phyloP scores from a whole-genome alignment of 495 filamentous ascomycete species.

The Apodospora peruviana region DNA sequence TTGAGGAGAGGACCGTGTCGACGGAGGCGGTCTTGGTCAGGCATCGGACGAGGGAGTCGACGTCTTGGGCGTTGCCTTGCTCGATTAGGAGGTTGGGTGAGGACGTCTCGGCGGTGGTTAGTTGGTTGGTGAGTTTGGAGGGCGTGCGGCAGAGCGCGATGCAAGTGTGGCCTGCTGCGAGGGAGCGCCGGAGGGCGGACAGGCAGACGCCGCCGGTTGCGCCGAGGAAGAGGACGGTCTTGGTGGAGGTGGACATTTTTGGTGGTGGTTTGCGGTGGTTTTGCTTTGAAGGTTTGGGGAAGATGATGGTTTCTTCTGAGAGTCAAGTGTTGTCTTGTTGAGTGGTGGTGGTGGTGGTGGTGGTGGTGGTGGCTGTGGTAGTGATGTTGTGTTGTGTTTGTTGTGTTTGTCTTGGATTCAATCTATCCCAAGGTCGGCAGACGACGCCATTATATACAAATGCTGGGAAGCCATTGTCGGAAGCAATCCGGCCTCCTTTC shows the following conservation, averaged over 20 bases:
- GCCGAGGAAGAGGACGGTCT: slow-evolving; percentile 51
- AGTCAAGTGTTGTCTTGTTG: neutral
- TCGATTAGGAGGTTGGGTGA: slow-evolving; percentile 40
- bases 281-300: neutral
- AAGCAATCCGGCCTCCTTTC: too few relatives aligned
- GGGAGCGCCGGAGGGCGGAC: slow-evolving; percentile 40
- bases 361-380: neutral
- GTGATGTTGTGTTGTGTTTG: neutral
- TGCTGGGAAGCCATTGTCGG: too few relatives aligned
- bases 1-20: slow-evolving; percentile 40
- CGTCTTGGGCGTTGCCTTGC: slow-evolving; percentile 48
- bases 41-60: slow-evolving; percentile 33
- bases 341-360: neutral
- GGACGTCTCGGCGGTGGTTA: slow-evolving; percentile 20
- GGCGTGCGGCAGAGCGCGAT: slow-evolving; percentile 57
- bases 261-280: neutral
- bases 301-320: neutral
- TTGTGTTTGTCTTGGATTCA: neutral
- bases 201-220: slow-evolving; percentile 48
- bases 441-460: too few relatives aligned
- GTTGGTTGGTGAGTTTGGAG: slow-evolving; percentile 48
- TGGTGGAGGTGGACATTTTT: slow-evolving; percentile 8
- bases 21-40: slow-evolving; percentile 21
- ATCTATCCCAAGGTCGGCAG: too few relatives aligned
- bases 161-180: slow-evolving; percentile 47